These are phyloP conservation scores for Euphorbia lathyris DNA, from an alignment of 345 rosid species.

Conservation along the genomic window DNA sequence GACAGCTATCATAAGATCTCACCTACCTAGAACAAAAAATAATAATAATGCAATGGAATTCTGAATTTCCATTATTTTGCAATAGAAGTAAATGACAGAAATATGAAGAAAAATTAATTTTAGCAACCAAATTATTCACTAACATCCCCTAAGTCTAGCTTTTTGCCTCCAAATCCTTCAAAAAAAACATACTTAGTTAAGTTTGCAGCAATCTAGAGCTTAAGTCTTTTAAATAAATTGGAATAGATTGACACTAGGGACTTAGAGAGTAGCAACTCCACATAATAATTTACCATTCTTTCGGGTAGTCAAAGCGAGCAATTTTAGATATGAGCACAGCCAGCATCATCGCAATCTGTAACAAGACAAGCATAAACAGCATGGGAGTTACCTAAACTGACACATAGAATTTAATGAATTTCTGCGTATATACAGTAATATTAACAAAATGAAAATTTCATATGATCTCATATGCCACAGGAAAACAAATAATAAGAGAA, in stretches of 20 bases:
- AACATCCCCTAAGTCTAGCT: not conserved
- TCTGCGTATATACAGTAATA: not conserved
- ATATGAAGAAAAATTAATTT: not conserved
- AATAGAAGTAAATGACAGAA: not conserved
- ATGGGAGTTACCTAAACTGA: constrained; percentile 9
- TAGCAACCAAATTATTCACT: not conserved
- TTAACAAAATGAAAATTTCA: not conserved
- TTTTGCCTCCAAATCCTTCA: not conserved
- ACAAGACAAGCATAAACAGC: constrained; percentile 7
- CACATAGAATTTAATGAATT: constrained; percentile 6
- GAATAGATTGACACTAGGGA: not conserved
- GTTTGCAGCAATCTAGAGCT: not conserved
- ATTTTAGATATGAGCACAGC: constrained; percentile 89
- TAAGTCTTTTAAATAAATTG: not conserved
- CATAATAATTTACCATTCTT: constrained; percentile 54
- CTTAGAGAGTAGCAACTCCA: not conserved
- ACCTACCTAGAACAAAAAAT: not conserved
- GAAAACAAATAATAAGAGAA: not conserved
- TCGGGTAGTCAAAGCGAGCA: constrained; percentile 95
- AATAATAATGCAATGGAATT: not conserved
- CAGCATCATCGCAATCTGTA: constrained; percentile 76
- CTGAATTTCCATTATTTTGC: not conserved
- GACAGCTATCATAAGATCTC: not conserved
- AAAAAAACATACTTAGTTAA: not conserved
- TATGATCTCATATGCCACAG: not conserved